These are phyloP conservation scores for Colletotrichum shisoi DNA, from an alignment of 2,329 filamentous ascomycete species.

Conservation along the genomic window DNA sequence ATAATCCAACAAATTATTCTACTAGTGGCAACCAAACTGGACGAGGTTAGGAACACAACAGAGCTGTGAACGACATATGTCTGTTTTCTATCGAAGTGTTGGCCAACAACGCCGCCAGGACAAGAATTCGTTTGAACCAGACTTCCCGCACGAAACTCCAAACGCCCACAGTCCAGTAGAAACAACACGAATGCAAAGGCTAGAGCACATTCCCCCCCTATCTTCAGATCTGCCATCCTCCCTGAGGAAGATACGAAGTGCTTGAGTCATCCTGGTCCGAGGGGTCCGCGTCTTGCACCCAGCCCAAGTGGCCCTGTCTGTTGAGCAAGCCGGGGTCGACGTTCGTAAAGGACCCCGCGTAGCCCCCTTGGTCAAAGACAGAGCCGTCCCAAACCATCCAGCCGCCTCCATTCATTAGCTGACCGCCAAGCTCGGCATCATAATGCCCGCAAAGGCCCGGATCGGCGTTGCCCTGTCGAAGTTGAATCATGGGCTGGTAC, in stretches of 20 bases:
- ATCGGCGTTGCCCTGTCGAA: not conserved
- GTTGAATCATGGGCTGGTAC: not conserved
- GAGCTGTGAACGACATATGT: too few species aligned
- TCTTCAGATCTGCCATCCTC: not conserved
- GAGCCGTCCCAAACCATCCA: too few species aligned
- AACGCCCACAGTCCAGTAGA: too few species aligned
- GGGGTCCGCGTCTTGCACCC: not conserved
- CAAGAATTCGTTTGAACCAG: too few species aligned
- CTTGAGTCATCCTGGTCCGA: not conserved
- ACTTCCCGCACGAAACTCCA: too few species aligned
- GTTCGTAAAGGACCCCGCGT: not conserved
- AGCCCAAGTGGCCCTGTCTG: not conserved
- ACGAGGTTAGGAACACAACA: too few species aligned
- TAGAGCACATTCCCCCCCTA: too few species aligned
- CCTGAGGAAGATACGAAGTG: not conserved
- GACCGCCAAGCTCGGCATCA: not conserved
- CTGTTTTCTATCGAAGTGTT: too few species aligned
- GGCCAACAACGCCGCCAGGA: too few species aligned
- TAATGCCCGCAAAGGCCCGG: not conserved
- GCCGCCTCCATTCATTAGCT: not conserved
- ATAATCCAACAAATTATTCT: too few species aligned
- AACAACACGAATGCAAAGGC: too few species aligned
- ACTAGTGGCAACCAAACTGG: too few species aligned
- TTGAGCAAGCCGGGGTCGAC: not conserved
- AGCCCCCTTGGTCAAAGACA: not conserved